Percentiles rank a stretch among this genome's conserved stretches.
phyloP scores from a whole-genome alignment of 257 asterid genomes.

The Schizonepeta tenuifolia region DNA sequence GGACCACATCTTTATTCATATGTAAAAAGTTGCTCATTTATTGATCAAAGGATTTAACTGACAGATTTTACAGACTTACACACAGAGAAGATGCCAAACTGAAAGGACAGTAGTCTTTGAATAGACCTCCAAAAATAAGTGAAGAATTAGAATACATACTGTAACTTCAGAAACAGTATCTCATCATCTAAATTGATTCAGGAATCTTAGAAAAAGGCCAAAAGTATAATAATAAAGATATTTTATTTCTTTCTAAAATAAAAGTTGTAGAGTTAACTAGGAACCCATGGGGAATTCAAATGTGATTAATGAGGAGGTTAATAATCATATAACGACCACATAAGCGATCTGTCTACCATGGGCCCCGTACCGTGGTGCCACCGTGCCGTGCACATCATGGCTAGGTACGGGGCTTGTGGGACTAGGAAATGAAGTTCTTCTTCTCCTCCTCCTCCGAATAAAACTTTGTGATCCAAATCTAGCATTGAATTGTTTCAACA shows the following conservation, averaged over 20 bases:
- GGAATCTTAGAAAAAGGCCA: slow-evolving; percentile 28
- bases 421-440: neutral
- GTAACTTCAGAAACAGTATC: slow-evolving; percentile 25
- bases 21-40: slow-evolving; percentile 38
- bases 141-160: slow-evolving; percentile 26
- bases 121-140: slow-evolving; percentile 31
- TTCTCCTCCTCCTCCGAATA: neutral
- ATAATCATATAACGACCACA: neutral
- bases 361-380: neutral
- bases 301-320: neutral
- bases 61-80: slow-evolving; percentile 44
- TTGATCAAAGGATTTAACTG: slow-evolving; percentile 35
- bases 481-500: slow-evolving; percentile 52
- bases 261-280: too few relatives aligned
- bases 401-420: neutral
- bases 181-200: slow-evolving; percentile 12
- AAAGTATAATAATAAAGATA: neutral
- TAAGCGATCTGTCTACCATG: neutral
- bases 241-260: neutral
- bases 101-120: slow-evolving; percentile 37
- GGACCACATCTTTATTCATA: slow-evolving; percentile 36
- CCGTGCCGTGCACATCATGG: neutral
- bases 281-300: too few relatives aligned
- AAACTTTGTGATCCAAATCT: slow-evolving; percentile 25
- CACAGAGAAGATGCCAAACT: slow-evolving; percentile 45